Evolutionary conservation across 441 rosid species (phyloP).

Genomic region (Aleurites moluccanus): DNA sequence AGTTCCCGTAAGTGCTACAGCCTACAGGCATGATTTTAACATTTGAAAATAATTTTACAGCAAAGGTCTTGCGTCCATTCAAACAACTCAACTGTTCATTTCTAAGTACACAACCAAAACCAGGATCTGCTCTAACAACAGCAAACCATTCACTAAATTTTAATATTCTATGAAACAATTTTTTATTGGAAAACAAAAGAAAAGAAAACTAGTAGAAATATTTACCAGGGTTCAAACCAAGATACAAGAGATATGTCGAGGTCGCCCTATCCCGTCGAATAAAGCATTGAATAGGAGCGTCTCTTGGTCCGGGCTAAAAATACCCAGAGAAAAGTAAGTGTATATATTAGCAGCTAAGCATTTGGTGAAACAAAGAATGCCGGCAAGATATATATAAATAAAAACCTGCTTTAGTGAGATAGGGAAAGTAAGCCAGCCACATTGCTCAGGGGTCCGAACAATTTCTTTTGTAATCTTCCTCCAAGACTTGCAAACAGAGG

Average conservation of each 20-base stretch:
- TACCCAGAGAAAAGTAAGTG: not conserved
- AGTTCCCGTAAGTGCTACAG: not conserved
- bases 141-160: no score
- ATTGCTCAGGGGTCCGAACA: constrained; percentile 64
- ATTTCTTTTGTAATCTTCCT: constrained; percentile 63
- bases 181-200: not conserved
- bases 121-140: not conserved
- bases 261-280: constrained; percentile 73
- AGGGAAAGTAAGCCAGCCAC: constrained; percentile 75
- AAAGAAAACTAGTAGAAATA: not conserved
- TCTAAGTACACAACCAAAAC: not conserved
- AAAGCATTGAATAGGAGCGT: constrained; percentile 82
- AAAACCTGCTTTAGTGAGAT: constrained; percentile 79
- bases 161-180: not conserved
- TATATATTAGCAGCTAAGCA: not conserved
- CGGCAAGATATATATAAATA: not conserved
- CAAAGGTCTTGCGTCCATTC: not conserved
- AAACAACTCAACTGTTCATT: not conserved
- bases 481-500: constrained; percentile 84
- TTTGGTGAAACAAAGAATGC: not conserved
- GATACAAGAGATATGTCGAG: constrained; percentile 67
- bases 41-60: not conserved
- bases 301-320: constrained; percentile 85
- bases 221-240: constrained; percentile 86
- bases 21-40: not conserved